phyloP scores from a whole-genome alignment of 129 eudicot genomes.

The Pittosporum tobira region DNA sequence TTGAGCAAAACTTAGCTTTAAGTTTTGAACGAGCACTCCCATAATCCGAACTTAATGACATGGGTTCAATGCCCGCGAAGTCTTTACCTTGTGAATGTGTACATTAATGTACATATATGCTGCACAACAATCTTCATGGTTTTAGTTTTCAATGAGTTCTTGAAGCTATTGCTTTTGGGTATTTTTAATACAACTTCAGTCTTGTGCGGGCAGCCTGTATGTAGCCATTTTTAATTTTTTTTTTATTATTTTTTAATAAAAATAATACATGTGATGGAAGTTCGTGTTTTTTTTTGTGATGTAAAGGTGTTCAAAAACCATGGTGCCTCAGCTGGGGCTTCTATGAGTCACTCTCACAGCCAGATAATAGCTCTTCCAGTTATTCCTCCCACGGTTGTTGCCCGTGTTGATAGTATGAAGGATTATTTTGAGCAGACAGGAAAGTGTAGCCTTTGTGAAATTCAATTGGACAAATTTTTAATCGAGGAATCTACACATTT shows the following conservation, averaged over 20 bases:
- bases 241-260: too few species aligned
- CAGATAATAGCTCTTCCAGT: slow-evolving; percentile 85
- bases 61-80: background rate
- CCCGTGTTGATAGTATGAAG: slow-evolving; percentile 67
- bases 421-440: slow-evolving; percentile 63
- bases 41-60: too few species aligned
- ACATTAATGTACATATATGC: background rate
- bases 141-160: background rate
- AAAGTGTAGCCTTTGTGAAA: slow-evolving; percentile 67
- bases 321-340: slow-evolving; percentile 98
- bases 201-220: too few species aligned
- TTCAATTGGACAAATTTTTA: slow-evolving; percentile 30
- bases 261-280: slow-evolving; percentile 6
- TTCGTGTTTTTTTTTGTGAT: slow-evolving; percentile 6
- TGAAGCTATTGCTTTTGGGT: background rate
- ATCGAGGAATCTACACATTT: slow-evolving; percentile 63
- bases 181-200: background rate
- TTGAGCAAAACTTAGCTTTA: too few species aligned
- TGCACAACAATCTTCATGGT: background rate
- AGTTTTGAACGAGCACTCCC: background rate
- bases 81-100: too few species aligned
- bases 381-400: slow-evolving; percentile 53
- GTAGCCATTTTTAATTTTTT: too few species aligned
- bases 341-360: slow-evolving; percentile 98
- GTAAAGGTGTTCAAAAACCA: slow-evolving; percentile 91